Conservation (phyloP, 1,284 basidiomycete species). For the Malassezia nana region DNA sequence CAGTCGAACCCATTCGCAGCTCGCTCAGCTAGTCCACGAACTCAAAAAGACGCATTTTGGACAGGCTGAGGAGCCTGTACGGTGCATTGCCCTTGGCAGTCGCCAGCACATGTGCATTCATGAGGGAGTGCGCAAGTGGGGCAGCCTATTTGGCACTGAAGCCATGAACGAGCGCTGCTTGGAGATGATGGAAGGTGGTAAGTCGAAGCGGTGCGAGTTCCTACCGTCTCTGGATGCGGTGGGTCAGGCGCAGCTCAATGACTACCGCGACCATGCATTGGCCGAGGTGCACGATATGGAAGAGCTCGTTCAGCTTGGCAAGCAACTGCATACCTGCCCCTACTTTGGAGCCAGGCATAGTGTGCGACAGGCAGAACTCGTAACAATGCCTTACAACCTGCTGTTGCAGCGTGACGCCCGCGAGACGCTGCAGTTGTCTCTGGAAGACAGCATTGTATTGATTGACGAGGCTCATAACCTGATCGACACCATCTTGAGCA, state of each 20-base stretch:
- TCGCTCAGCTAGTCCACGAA: conserved; percentile 81
- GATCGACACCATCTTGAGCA: conserved; percentile 66
- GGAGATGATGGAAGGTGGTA: conserved; percentile 60
- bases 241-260: conserved; percentile 56
- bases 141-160: conserved; percentile 52
- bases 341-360: conserved; percentile 84
- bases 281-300: conserved; percentile 78
- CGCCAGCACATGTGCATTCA: conserved; percentile 90
- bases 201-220: conserved; percentile 56
- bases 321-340: conserved; percentile 64
- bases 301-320: conserved; percentile 69
- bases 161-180: conserved; percentile 86
- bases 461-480: conserved; percentile 88
- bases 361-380: conserved; percentile 80
- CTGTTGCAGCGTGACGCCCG: conserved; percentile 73
- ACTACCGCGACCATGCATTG: conserved; percentile 77
- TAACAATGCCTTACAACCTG: conserved; percentile 87
- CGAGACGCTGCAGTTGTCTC: conserved; percentile 67
- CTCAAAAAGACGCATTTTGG: conserved; percentile 61
- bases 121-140: conserved; percentile 58
- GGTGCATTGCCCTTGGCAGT: conserved; percentile 59
- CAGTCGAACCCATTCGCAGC: conserved; percentile 87
- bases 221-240: conserved; percentile 56
- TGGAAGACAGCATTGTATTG: conserved; percentile 68
- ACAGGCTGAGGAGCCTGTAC: conserved; percentile 16